A percentile compares a stretch with the other conserved stretches of the same genome.
Evolutionary conservation across 1,284 basidiomycete species (phyloP).

Genomic region (Erythrobasidium hasegawianum): DNA sequence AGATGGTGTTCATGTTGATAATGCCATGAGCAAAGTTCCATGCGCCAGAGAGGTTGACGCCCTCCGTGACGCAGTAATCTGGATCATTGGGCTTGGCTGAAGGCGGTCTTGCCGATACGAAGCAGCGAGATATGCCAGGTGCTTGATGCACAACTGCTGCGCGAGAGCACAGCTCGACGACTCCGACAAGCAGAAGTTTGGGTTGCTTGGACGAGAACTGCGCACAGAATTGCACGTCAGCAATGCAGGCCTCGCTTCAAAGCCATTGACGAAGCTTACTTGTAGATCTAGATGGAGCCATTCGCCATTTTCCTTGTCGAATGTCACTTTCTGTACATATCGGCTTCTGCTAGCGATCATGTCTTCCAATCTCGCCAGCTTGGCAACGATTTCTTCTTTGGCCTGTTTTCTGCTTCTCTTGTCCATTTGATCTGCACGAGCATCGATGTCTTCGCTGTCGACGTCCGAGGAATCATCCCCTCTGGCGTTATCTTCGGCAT

Average conservation of each 20-base stretch:
- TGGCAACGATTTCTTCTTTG: conserved; percentile 49
- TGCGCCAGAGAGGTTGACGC: conserved; percentile 85
- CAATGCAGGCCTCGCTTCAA: no score
- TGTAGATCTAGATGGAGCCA: conserved; percentile 74
- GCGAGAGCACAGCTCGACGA: conserved; percentile 79
- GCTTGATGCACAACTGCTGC: conserved; percentile 84
- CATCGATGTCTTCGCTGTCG: conserved; percentile 33
- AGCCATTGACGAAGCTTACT: no score
- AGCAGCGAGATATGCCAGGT: conserved; percentile 75
- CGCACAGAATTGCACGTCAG: no score
- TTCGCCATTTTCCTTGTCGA: conserved; percentile 59
- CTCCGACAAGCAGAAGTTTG: conserved; percentile 84
- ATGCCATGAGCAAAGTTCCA: conserved; percentile 80
- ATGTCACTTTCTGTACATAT: conserved; percentile 64
- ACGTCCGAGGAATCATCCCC: conserved; percentile 42
- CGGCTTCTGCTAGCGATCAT: conserved; percentile 55
- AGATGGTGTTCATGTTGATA: conserved; percentile 76
- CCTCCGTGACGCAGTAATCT: conserved; percentile 58
- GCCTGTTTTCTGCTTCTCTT: conserved; percentile 47
- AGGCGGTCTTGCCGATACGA: conserved; percentile 58
- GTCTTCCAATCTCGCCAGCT: conserved; percentile 51
- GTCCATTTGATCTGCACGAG: conserved; percentile 53
- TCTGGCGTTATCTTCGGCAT: conserved; percentile 51
- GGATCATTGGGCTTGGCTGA: conserved; percentile 35
- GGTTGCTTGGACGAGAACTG: conserved; percentile 51